These are phyloP conservation scores for Hansfordia pulvinata DNA, from an alignment of 2,329 filamentous ascomycete species.

Conservation along the genomic window DNA sequence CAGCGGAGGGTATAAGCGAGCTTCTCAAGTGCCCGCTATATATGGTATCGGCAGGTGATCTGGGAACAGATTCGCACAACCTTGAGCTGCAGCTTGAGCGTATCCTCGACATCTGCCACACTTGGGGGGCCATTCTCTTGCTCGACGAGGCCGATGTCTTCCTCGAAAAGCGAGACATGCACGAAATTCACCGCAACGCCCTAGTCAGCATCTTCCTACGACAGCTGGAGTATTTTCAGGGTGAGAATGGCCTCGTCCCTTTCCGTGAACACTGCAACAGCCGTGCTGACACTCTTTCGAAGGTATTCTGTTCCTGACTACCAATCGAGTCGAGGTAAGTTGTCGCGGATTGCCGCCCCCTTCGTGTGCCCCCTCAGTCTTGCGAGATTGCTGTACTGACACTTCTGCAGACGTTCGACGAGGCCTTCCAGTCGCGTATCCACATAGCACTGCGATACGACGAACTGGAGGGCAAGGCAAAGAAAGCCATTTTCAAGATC, in stretches of 20 bases:
- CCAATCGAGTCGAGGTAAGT: slow-evolving; percentile 21
- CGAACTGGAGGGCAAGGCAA: not conserved
- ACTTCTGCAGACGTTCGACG: slow-evolving; percentile 25
- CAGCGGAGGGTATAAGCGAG: slow-evolving; percentile 76
- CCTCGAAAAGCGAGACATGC: slow-evolving; percentile 12
- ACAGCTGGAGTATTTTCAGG: too few species aligned
- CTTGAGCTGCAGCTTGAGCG: slow-evolving; percentile 17
- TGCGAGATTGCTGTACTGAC: too few species aligned
- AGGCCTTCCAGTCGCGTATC: slow-evolving; percentile 27
- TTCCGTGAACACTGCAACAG: too few species aligned
- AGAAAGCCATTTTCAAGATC: not conserved
- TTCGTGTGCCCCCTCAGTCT: too few species aligned
- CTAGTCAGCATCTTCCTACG: slow-evolving; percentile 21
- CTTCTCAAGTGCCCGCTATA: slow-evolving; percentile 71
- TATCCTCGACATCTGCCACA: slow-evolving; percentile 13
- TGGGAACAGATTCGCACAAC: slow-evolving; percentile 62
- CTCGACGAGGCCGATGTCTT: slow-evolving; percentile 20
- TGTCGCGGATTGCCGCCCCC: too few species aligned
- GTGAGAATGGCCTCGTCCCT: too few species aligned
- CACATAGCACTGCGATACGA: slow-evolving; percentile 22
- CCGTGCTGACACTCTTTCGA: too few species aligned
- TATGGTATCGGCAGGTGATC: slow-evolving; percentile 69
- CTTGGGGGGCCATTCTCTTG: slow-evolving; percentile 16
- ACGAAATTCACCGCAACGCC: slow-evolving; percentile 10
- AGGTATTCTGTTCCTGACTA: slow-evolving; percentile 27